Percentiles rank a stretch among this genome's conserved stretches.
Conservation (phyloP, 768 basidiomycete genomes). For the Lactarius quietus region DNA sequence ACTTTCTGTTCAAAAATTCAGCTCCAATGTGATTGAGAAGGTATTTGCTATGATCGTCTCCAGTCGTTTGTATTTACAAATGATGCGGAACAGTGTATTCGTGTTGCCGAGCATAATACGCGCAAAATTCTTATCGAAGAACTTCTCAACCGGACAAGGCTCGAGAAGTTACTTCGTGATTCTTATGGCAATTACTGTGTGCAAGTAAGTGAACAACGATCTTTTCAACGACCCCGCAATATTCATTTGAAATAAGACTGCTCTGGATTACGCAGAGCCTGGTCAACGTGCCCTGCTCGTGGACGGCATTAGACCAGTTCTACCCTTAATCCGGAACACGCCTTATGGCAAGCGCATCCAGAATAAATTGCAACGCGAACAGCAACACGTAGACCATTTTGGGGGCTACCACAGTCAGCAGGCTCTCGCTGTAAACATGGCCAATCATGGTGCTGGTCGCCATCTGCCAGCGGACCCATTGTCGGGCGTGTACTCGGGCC, state of each 20-base stretch:
- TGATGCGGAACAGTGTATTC: conserved; percentile 51
- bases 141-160: conserved; percentile 85
- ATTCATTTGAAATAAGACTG: conserved; percentile 56
- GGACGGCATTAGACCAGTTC: conserved; percentile 96
- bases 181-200: conserved; percentile 97
- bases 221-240: conserved; percentile 4
- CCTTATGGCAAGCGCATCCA: conserved; percentile 99
- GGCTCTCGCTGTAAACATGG: conserved; percentile 53
- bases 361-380: conserved; percentile 95
- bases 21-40: conserved; percentile 98
- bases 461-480: conserved; percentile 56
- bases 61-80: background rate
- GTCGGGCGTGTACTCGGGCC: conserved; percentile 61
- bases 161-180: conserved; percentile 94
- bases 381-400: conserved; percentile 57
- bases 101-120: conserved; percentile 93
- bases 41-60: conserved; percentile 34
- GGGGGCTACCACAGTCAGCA: conserved; percentile 58
- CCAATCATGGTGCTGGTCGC: conserved; percentile 47
- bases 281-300: conserved; percentile 87
- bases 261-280: conserved; percentile 97
- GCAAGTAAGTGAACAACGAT: conserved; percentile 47
- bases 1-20: conserved; percentile 98
- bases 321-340: conserved; percentile 97
- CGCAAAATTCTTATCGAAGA: conserved; percentile 95